Base-by-base conservation (phyloP, 495 filamentous ascomycete species). In the Aspergillus sclerotiicarbonarius region DNA sequence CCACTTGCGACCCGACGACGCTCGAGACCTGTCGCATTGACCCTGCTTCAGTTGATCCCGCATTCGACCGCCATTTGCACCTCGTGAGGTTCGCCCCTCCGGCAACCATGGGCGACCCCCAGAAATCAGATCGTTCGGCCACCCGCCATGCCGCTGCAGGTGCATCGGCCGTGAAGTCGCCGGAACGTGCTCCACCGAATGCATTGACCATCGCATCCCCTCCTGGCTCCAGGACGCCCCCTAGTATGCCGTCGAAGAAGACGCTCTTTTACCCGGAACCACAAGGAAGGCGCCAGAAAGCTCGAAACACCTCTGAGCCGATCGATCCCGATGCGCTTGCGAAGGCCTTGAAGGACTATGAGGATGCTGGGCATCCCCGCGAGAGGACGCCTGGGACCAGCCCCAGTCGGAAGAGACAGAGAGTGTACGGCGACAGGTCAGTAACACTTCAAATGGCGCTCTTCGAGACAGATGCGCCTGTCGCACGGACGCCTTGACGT, bases 361-460 rank as follows among this genome's bases (percentile, higher is more conserved):
- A 88, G 58, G 77, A 87, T 32, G 80, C 77, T n/a, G 84, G 80
- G 8, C 71, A 73, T 65, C 74, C 79, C 52, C 75, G 88, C 60
- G 87, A 92, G 49, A 80, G 82, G 49, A 90, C 90, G 13, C 87
- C 90, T 0, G 84, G 78, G 47, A 84, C 82, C 12, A 96, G 90
- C 69, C 91, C 92, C 13, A 91, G 86, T 74, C 81, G 92, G 64
- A 96, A 96, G 71, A 82, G 91, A 47, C 92, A 91, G 65, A 81
- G 91, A 54, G 83, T 96, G 6, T 91, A 96, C 69, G 90, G 87
- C 35, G 90, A 92, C 63, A 83, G 91, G 86, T 91, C 50, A 68
- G 80, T 74, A 15, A 50, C 10, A 9, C 48, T 52, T 9, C 0
- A 5, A n/a, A 16, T 15, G 13, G 8, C n/a, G 47, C 47, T 59